phyloP scores from a whole-genome alignment of 2,329 filamentous ascomycete species.

The Huntiella bhutanensis region DNA sequence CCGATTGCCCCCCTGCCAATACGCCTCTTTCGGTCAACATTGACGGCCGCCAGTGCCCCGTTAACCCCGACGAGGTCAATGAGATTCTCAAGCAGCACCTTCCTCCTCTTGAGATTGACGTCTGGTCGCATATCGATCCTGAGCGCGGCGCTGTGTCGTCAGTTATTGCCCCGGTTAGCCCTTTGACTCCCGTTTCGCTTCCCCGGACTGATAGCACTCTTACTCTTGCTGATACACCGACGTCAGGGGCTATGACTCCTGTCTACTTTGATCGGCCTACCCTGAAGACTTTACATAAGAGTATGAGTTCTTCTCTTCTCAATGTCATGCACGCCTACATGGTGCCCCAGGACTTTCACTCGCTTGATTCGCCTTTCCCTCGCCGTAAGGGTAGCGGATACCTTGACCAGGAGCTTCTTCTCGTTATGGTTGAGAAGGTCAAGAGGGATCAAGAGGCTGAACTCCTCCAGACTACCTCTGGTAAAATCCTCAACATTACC shows the following conservation, averaged over 20 bases:
- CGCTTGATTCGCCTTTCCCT: slow-evolving; percentile 20
- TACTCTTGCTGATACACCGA: background rate
- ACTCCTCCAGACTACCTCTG: slow-evolving; percentile 17
- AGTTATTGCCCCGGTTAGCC: slow-evolving; percentile 3
- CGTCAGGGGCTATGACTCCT: background rate
- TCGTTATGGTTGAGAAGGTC: slow-evolving; percentile 17
- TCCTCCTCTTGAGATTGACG: slow-evolving; percentile 5
- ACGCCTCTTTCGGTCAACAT: slow-evolving; percentile 26
- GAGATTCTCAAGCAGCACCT: slow-evolving; percentile 13
- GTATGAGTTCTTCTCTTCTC: slow-evolving; percentile 4
- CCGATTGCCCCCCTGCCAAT: slow-evolving; percentile 28
- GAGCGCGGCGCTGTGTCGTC: slow-evolving; percentile 10
- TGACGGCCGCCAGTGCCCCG: slow-evolving; percentile 17
- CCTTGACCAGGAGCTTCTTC: slow-evolving; percentile 20
- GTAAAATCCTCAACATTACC: slow-evolving; percentile 24
- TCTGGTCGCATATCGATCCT: slow-evolving; percentile 8
- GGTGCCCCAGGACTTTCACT: slow-evolving; percentile 21
- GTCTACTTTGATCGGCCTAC: slow-evolving; percentile 7
- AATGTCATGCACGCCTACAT: slow-evolving; percentile 18
- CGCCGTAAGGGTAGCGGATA: slow-evolving; percentile 15
- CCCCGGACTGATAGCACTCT: background rate
- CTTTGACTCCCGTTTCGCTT: background rate
- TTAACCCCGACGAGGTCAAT: slow-evolving; percentile 17
- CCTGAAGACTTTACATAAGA: slow-evolving; percentile 5
- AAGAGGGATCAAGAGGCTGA: slow-evolving; percentile 14